phyloP scores from a whole-genome alignment of 2,329 filamentous ascomycete species.

The Alternaria atra region DNA sequence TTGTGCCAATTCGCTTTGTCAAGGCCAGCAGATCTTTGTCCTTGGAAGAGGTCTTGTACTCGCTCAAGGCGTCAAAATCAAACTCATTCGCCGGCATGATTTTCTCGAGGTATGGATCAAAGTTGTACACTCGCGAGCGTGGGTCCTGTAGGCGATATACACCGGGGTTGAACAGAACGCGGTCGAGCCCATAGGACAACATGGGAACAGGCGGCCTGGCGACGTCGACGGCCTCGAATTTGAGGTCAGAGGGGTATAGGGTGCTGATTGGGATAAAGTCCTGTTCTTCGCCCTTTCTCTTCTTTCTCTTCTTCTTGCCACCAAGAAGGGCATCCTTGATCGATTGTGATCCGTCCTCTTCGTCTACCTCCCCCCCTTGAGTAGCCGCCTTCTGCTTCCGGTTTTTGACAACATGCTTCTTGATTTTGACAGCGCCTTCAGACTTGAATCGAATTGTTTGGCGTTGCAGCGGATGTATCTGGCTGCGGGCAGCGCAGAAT shows the following conservation, averaged over 20 bases:
- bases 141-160: constrained; percentile 92
- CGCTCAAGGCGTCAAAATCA: constrained; percentile 84
- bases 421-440: constrained; percentile 3
- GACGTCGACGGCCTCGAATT: constrained; percentile 52
- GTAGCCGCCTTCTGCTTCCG: not conserved
- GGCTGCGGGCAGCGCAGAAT: constrained; percentile 29
- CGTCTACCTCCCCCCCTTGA: not conserved
- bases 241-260: constrained; percentile 40
- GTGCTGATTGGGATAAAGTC: constrained; percentile 35
- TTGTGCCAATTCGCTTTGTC: constrained; percentile 72
- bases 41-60: constrained; percentile 91
- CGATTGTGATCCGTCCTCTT: constrained; percentile 16
- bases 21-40: constrained; percentile 76
- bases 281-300: constrained; percentile 8
- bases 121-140: constrained; percentile 89
- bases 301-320: constrained; percentile 16
- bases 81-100: constrained; percentile 96
- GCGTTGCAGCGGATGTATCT: constrained; percentile 6
- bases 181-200: constrained; percentile 78
- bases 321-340: constrained; percentile 37
- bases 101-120: constrained; percentile 89
- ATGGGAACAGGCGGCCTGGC: constrained; percentile 66
- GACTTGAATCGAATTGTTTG: constrained; percentile 31
- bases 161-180: constrained; percentile 90
- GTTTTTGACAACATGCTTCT: not conserved